phyloP scores from a whole-genome alignment of 306 rosid species.

The Canavalia ensiformis region DNA sequence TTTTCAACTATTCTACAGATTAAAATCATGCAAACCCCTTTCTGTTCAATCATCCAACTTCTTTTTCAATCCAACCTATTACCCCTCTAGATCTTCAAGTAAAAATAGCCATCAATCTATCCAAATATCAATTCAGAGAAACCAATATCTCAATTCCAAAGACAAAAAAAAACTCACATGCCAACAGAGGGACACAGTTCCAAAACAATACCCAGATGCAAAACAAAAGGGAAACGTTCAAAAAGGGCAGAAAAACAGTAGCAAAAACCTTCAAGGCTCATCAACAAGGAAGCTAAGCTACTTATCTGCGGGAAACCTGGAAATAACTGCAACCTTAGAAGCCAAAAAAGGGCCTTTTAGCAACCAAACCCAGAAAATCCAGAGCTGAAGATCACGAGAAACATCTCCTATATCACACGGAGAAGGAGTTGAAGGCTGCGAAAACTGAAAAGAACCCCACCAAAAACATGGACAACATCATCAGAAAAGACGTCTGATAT shows the following conservation, averaged over 20 bases:
- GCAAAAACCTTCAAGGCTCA: constrained; percentile 29
- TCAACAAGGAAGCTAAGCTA: constrained; percentile 43
- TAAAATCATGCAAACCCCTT: constrained; percentile 44
- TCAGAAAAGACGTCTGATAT: constrained; percentile 2
- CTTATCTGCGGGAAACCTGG: constrained; percentile 59
- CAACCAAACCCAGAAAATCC: constrained; percentile 48
- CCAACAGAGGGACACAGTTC: constrained; percentile 30
- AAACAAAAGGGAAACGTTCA: constrained; percentile 7
- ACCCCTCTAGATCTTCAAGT: constrained; percentile 38
- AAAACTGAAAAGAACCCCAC: constrained; percentile 38
- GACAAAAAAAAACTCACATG: not conserved
- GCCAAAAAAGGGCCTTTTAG: constrained; percentile 35
- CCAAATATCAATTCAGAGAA: constrained; percentile 28
- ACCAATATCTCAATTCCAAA: constrained; percentile 44
- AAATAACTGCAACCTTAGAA: constrained; percentile 17
- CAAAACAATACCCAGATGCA: constrained; percentile 31
- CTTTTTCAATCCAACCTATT: constrained; percentile 27
- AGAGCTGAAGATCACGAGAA: constrained; percentile 52
- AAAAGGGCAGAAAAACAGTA: constrained; percentile 22
- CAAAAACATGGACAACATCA: constrained; percentile 18
- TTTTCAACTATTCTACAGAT: constrained; percentile 32
- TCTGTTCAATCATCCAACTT: constrained; percentile 25
- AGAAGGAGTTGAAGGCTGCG: constrained; percentile 25
- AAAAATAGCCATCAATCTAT: constrained; percentile 21
- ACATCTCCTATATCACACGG: not conserved